phyloP scores from a whole-genome alignment of 2,329 filamentous ascomycete genomes.

The Beauveria medogensis region DNA sequence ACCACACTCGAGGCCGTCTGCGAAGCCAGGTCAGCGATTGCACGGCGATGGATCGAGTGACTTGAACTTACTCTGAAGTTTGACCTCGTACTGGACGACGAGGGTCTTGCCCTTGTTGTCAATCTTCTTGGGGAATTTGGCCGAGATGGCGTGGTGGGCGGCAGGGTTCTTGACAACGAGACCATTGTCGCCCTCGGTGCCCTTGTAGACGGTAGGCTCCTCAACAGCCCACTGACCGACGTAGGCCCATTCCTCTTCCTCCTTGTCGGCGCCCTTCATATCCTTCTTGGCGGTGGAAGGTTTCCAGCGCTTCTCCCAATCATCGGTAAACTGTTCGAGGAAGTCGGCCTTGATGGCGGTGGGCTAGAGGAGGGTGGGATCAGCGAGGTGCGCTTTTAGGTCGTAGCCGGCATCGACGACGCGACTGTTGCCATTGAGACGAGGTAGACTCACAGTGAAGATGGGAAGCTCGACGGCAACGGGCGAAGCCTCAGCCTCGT shows the following conservation, averaged over 20 bases:
- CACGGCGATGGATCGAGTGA: neutral
- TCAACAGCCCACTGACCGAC: constrained; percentile 95
- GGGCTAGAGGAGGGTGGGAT: constrained; percentile 50
- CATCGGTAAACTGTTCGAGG: constrained; percentile 96
- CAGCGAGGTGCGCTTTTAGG: constrained; percentile 10
- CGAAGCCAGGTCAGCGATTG: constrained; percentile 7
- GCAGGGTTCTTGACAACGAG: constrained; percentile 97
- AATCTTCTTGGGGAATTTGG: constrained; percentile 94
- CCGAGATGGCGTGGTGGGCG: constrained; percentile 97
- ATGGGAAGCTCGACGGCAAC: constrained; percentile 61
- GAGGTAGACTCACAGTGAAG: constrained; percentile 66
- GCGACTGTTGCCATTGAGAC: neutral
- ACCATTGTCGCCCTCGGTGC: constrained; percentile 90
- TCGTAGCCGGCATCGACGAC: too few relatives aligned
- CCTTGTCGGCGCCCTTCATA: constrained; percentile 59
- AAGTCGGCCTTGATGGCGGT: constrained; percentile 85
- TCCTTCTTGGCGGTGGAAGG: constrained; percentile 96
- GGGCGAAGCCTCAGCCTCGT: constrained; percentile 56
- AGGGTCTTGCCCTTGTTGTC: constrained; percentile 96
- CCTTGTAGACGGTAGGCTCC: constrained; percentile 84
- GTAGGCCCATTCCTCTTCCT: constrained; percentile 89
- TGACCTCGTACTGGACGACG: constrained; percentile 98
- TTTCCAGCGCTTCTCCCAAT: constrained; percentile 92
- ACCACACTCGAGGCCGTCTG: constrained; percentile 92
- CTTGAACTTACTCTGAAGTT: constrained; percentile 77